phyloP scores from a whole-genome alignment of 2,329 filamentous ascomycete genomes.

The Torrubiellomyces zombiae region DNA sequence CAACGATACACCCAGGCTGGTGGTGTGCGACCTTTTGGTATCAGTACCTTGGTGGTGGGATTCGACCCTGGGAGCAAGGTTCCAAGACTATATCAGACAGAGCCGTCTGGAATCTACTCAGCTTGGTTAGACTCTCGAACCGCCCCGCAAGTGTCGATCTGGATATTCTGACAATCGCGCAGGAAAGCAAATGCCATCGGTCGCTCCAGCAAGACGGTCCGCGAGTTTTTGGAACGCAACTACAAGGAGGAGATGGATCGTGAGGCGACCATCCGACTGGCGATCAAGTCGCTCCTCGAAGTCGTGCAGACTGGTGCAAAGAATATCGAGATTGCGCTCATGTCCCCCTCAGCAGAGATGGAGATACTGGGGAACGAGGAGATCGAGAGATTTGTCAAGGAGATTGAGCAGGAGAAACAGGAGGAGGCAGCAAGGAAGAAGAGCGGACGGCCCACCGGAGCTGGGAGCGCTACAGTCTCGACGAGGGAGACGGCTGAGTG shows the following conservation, averaged over 20 bases:
- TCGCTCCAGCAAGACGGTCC: constrained; percentile 94
- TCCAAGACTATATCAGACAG: constrained; percentile 89
- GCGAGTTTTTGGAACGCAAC: constrained; percentile 96
- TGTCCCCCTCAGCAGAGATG: constrained; percentile 79
- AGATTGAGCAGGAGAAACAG: constrained; percentile 97
- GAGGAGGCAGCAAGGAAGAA: constrained; percentile 98
- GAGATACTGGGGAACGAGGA: constrained; percentile 92
- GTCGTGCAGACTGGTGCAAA: constrained; percentile 98
- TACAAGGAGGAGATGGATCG: constrained; percentile 97
- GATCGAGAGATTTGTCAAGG: constrained; percentile 96
- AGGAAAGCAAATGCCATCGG: constrained; percentile 99
- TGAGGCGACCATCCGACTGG: constrained; percentile 87
- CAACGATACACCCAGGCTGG: constrained; percentile 98
- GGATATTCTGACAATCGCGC: constrained; percentile 1
- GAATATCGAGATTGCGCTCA: constrained; percentile 98
- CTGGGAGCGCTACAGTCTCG: constrained; percentile 55
- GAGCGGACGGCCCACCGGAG: constrained; percentile 56
- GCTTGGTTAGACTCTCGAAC: constrained; percentile 90
- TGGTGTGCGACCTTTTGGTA: constrained; percentile 95
- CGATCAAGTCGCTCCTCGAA: constrained; percentile 94
- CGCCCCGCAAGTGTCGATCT: too few relatives aligned
- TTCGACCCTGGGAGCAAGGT: constrained; percentile 87
- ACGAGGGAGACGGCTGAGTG: constrained; percentile 45
- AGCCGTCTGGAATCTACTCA: constrained; percentile 98
- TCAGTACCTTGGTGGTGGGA: constrained; percentile 95